Evolutionary conservation across 306 rosid genomes (phyloP).

Genomic region (Dryas drummondii): DNA sequence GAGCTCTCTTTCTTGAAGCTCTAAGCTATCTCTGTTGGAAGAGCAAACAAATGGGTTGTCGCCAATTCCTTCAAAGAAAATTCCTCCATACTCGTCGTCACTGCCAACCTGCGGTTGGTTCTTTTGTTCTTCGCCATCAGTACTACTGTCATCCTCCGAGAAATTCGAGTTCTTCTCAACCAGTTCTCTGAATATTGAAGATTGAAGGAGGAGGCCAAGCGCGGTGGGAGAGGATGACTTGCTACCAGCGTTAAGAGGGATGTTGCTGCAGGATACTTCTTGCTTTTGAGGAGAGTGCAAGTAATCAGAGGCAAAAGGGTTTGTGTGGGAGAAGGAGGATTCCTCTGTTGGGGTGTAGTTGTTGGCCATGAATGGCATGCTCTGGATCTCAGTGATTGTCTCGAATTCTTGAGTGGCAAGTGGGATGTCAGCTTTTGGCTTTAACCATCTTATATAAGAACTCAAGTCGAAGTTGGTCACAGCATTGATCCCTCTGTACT

Average conservation of each 20-base stretch:
- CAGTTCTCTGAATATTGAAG: slow-evolving; percentile 62
- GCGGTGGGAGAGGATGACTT: slow-evolving; percentile 65
- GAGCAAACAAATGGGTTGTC: slow-evolving; percentile 50
- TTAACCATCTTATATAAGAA: slow-evolving; percentile 73
- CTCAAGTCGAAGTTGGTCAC: slow-evolving; percentile 89
- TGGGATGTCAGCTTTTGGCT: slow-evolving; percentile 41
- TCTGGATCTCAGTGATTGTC: slow-evolving; percentile 25
- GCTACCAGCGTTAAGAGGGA: slow-evolving; percentile 14
- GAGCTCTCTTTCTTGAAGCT: slow-evolving; percentile 48
- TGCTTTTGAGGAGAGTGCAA: slow-evolving; percentile 37
- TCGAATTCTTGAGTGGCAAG: slow-evolving; percentile 32
- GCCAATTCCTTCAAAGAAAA: slow-evolving; percentile 42
- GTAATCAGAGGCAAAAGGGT: slow-evolving; percentile 29
- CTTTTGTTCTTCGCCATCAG: slow-evolving; percentile 45
- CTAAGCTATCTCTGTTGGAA: slow-evolving; percentile 36
- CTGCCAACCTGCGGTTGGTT: slow-evolving; percentile 33
- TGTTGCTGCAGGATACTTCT: slow-evolving; percentile 34
- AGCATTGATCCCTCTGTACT: slow-evolving; percentile 82
- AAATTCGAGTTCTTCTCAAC: slow-evolving; percentile 56
- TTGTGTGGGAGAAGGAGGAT: slow-evolving; percentile 28
- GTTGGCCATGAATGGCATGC: slow-evolving; percentile 26
- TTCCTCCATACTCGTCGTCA: slow-evolving; percentile 47
- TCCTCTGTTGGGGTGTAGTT: slow-evolving; percentile 33
- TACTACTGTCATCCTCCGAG: slow-evolving; percentile 47
- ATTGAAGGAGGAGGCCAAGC: slow-evolving; percentile 62